These are phyloP conservation scores for Lactarius sp. DNA, from an alignment of 768 basidiomycete species.

Conservation along the genomic window DNA sequence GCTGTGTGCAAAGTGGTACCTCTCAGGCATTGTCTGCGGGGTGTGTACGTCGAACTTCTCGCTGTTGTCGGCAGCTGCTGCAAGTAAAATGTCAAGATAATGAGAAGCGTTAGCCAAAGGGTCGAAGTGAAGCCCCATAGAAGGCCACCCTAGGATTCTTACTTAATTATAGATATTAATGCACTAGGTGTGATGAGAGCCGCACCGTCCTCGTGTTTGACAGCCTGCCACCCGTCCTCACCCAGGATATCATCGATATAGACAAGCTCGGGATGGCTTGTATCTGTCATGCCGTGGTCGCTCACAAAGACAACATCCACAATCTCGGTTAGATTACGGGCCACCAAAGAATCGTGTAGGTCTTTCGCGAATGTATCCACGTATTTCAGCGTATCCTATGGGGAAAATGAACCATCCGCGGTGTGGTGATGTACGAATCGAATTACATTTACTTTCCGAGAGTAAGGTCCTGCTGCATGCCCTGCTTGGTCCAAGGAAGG, in stretches of 20 bases:
- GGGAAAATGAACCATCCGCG: conserved; percentile 1
- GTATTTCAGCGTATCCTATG: conserved; percentile 54
- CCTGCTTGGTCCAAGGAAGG: conserved; percentile 85
- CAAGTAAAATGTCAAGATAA: conserved; percentile 50
- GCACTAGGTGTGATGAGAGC: neutral
- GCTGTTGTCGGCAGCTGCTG: conserved; percentile 46
- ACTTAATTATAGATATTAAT: neutral
- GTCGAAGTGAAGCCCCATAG: conserved; percentile 77
- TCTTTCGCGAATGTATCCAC: conserved; percentile 74
- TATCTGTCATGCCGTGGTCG: conserved; percentile 91
- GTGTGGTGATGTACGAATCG: neutral
- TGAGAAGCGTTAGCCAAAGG: conserved; percentile 50
- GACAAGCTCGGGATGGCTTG: conserved; percentile 66
- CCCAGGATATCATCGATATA: conserved; percentile 82
- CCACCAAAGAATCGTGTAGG: conserved; percentile 55
- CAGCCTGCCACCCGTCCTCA: conserved; percentile 49
- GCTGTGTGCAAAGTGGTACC: conserved; percentile 69
- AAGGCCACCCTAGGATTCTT: conserved; percentile 66
- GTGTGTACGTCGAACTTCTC: conserved; percentile 79
- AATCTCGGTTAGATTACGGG: conserved; percentile 74
- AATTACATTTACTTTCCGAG: conserved; percentile 64
- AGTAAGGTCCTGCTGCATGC: conserved; percentile 65
- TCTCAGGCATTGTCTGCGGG: conserved; percentile 71
- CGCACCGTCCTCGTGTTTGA: conserved; percentile 68
- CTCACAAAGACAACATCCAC: conserved; percentile 88